Evolutionary conservation across 2,329 filamentous ascomycete genomes (phyloP), one percentile per base, ranked within the genome.

Genomic region (Ophiostoma novo-ulmi): DNA sequence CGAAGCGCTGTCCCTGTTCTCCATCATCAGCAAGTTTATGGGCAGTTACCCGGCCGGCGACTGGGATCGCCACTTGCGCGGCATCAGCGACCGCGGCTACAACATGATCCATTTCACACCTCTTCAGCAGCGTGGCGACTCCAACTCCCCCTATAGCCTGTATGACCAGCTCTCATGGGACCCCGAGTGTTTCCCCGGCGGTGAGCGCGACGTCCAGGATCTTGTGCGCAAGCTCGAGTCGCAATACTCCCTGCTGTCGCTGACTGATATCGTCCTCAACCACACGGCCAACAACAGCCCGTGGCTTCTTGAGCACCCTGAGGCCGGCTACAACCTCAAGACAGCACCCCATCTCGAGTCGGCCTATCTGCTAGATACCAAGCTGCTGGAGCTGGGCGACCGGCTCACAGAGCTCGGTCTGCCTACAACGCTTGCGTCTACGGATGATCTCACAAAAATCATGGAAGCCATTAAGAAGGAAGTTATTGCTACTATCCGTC

Each of bases 31-130:
- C 78, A 99, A 99, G 81, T 97, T 97, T 81, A 96, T 99, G 92
- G 95, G 95, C 73, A 89, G 90, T 77, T 97, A 95, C 77, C 93
- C 94, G 0, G 84, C 84, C 20, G 67, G 67, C 67, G 52, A 97
- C 76, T 99, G 94, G 94, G 88, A 97, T 78, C 90, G 88, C 69
- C 94, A 98, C 78, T 82, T 99, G 71, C 85, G 87, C 71, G 94
- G 95, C 38, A 97, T 99, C 78, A 91, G 92, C 78, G 88, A 91
- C 76, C 87, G 95, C 73, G 94, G 94, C 65, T 99, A 99, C 85
- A 99, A 99, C 81, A 97, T 98, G 93, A 89, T 99, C 72, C 95
- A 99, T 80, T 99, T 99, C 79, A 97, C 95, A 1, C 95, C 95
- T 11, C 83, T 99, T 74, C 95, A 97, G 84, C 85, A 91, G 71